A percentile compares a stretch with the other conserved stretches of the same genome.
Conservation (phyloP, 1,139 yeast species). For the Candida sp. region DNA sequence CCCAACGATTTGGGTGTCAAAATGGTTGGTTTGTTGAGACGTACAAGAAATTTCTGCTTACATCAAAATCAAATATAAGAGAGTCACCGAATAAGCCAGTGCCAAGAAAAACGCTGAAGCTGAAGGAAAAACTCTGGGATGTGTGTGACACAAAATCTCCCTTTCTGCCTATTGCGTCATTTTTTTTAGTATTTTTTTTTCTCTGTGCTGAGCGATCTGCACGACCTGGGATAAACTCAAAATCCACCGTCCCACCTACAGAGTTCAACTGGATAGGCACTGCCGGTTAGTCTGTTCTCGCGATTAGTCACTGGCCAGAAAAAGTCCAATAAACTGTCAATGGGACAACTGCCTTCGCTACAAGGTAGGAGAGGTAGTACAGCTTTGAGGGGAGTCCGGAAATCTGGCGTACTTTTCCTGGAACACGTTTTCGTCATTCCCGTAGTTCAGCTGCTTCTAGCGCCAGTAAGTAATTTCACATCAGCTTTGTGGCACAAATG, state of each 20-base stretch:
- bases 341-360: too few species aligned
- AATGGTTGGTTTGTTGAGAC: neutral
- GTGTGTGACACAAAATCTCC: neutral
- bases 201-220: too few species aligned
- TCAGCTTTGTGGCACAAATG: neutral
- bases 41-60: neutral
- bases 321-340: too few species aligned
- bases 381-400: too few species aligned
- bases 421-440: neutral
- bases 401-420: neutral
- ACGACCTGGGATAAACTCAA: neutral
- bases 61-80: neutral
- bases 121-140: neutral
- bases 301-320: too few species aligned
- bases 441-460: too few species aligned
- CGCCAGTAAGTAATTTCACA: neutral
- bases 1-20: neutral
- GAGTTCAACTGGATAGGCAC: too few species aligned
- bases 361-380: too few species aligned
- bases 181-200: neutral
- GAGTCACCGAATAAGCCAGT: conserved; percentile 5
- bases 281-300: too few species aligned
- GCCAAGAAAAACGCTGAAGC: conserved; percentile 2
- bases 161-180: neutral
- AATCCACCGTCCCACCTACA: neutral